Evolutionary conservation across 2,329 filamentous ascomycete genomes (phyloP), one percentile per base, ranked within the genome.

Genomic region (Fusarium neocosmosporiellum): DNA sequence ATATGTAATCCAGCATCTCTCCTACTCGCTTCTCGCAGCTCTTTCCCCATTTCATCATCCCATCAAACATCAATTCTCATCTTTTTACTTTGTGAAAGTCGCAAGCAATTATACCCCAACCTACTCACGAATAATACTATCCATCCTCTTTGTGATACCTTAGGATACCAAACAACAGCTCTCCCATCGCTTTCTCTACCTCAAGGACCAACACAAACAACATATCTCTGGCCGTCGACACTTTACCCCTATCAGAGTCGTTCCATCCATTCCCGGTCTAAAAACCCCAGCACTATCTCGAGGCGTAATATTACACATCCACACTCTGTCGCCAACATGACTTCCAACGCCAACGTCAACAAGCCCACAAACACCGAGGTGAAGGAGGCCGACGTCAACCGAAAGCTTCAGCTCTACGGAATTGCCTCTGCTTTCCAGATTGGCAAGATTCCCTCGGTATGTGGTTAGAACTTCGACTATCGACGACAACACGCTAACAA

Each of bases 381-480:
- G 82, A 96, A 95, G 88, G 94, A 97, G 86, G 89, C 88, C 75
- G 92, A 98, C 81, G 92, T 98, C 84, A 96, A 96, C 84, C 90
- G 91, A 81, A 99, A 99, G 87, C 91, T 99, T 59, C 95, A 98
- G 84, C 84, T 98, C 39, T 99, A 97, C 79, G 96, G 96, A 79
- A 98, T 98, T 83, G 89, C 92, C 84, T 84, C 82, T 87, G 96
- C 95, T 60, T 98, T 98, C 83, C 88, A 93, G 80, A 89, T 91
- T 76, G 95, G 95, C 86, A 98, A 98, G 83, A 91, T 95, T 53
- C 96, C 96, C 71, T 97, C 95, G 78, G 91, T 95, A 89, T 80
- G 91, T 86, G 58, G 1, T 13, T 5, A 13, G 24, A 37, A 18
- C 14, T 11, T 33, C 11, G 1, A 24, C 27, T 4, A 8, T 20